Percentiles rank a stretch among this genome's conserved stretches.
Evolutionary conservation across 2,329 filamentous ascomycete genomes (phyloP).

Genomic region (Verticillium albo-atrum): DNA sequence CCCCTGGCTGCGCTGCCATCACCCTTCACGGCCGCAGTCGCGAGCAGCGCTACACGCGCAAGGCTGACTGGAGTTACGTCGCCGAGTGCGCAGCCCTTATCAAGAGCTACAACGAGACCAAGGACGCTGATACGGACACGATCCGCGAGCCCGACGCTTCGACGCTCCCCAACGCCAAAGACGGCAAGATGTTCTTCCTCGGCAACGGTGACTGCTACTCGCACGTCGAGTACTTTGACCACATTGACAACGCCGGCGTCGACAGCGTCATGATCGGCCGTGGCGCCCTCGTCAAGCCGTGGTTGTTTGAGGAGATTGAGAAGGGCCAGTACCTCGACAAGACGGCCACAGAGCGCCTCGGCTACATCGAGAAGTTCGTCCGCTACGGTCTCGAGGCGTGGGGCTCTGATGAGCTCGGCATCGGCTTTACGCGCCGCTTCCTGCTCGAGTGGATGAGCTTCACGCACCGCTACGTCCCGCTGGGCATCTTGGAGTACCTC

Average conservation of each 20-base stretch:
- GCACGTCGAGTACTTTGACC: conserved; percentile 78
- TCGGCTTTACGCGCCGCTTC: conserved; percentile 88
- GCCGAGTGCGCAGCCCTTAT: conserved; percentile 83
- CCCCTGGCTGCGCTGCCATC: conserved; percentile 86
- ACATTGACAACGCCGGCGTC: conserved; percentile 72
- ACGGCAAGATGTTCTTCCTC: conserved; percentile 78
- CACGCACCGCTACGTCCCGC: conserved; percentile 82
- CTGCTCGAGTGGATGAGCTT: conserved; percentile 96
- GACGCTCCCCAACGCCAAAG: conserved; percentile 61
- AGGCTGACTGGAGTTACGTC: conserved; percentile 95
- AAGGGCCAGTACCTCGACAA: conserved; percentile 94
- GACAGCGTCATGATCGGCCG: conserved; percentile 98
- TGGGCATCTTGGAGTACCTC: conserved; percentile 82
- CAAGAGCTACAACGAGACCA: conserved; percentile 69
- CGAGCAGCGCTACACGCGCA: conserved; percentile 89
- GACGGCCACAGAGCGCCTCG: conserved; percentile 78
- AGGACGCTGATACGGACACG: conserved; percentile 68
- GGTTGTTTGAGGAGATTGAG: conserved; percentile 96
- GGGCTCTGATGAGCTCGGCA: conserved; percentile 91
- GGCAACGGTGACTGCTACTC: conserved; percentile 97
- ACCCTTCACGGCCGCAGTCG: conserved; percentile 90
- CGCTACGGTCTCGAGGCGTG: conserved; percentile 89
- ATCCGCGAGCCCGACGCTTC: conserved; percentile 70
- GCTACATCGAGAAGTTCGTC: conserved; percentile 83
- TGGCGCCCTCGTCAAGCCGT: conserved; percentile 93